A percentile compares a stretch with the other conserved stretches of the same genome.
phyloP scores from a whole-genome alignment of 495 filamentous ascomycete species.

The Penicillium cataractarum region DNA sequence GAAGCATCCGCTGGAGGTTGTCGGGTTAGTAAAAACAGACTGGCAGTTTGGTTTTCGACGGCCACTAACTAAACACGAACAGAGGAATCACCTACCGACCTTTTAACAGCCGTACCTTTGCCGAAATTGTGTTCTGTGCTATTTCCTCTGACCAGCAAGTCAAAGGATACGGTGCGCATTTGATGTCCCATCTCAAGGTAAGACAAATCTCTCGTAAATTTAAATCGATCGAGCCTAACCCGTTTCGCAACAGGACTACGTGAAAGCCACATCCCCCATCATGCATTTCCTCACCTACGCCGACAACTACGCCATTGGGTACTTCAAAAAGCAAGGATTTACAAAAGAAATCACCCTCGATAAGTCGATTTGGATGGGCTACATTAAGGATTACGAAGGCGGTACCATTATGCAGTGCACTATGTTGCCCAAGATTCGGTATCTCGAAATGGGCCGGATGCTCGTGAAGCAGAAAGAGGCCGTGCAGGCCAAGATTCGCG shows the following conservation, averaged over 20 bases:
- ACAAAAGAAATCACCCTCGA: conserved; percentile 97
- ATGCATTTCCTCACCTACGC: conserved; percentile 99
- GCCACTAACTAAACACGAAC: conserved; percentile 22
- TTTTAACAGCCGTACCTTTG: conserved; percentile 90
- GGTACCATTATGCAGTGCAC: conserved; percentile 99
- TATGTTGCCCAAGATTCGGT: conserved; percentile 94
- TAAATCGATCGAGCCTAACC: conserved; percentile 15
- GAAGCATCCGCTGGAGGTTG: conserved; percentile 92
- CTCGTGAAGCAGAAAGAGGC: conserved; percentile 95
- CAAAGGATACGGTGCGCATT: conserved; percentile 95
- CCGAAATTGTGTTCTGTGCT: conserved; percentile 98
- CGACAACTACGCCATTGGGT: conserved; percentile 98
- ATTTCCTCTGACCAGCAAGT: conserved; percentile 98
- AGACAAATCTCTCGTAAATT: background rate
- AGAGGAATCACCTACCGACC: conserved; percentile 96
- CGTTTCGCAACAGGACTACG: conserved; percentile 67
- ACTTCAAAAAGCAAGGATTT: conserved; percentile 99
- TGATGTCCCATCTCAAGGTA: conserved; percentile 94
- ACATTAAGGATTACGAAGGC: conserved; percentile 99
- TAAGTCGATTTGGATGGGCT: conserved; percentile 94
- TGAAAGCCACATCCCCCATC: conserved; percentile 93
- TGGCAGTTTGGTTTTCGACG: background rate
- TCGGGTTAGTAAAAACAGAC: conserved; percentile 59
- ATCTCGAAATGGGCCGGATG: conserved; percentile 93
- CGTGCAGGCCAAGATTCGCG: conserved; percentile 91